Base-by-base conservation (phyloP, 345 rosid genomes). In the Ceriops zippeliana region DNA sequence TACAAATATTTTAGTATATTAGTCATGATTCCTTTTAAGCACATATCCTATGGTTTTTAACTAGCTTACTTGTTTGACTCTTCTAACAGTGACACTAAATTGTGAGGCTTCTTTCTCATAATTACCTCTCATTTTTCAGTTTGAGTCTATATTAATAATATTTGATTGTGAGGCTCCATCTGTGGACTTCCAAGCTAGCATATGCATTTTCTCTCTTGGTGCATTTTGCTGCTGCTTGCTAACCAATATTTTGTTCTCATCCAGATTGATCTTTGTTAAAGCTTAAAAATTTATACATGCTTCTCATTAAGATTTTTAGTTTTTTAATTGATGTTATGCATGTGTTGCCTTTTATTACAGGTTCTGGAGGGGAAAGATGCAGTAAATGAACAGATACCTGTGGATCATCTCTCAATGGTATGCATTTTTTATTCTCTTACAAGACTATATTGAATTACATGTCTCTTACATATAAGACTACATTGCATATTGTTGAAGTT, bases 341-440 rank as follows among this genome's bases (percentile, higher is more conserved):
- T 28, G 13, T 35, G 8, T 69, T 58, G 28, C 61, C 63, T 70
- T 61, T 70, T 37, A 56, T 69, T 83, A 65, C 81, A 93, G 98
- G 89, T 89, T 68, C 79, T 95, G 77, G 88, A 88, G 65, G 86
- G 79, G 78, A 84, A 80, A 73, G 83, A 81, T 69, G 66, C 65
- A 1, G 54, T 70, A 0, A 76, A 73, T 60, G 85, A 83, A 70
- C 84, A 67, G 73, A 67, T 88, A 58, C 80, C 90, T 38, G 73
- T 80, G 24, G 87, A 91, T 77, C 83, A 83, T 83, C 90, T 95
- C 71, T 84, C 89, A 46, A 63, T 52, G 91, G 99, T 91, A 82
- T n/a, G 28, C 52, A 20, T 16, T 5, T 59, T 16, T 47, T 13
- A 4, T 52, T 16, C 15, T 59, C 31, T 49, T 42, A 54, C 28